A percentile compares a stretch with the other conserved stretches of the same genome.
Conservation (phyloP, 805 yeast genomes). For the Priceomyces fermenticarens region DNA sequence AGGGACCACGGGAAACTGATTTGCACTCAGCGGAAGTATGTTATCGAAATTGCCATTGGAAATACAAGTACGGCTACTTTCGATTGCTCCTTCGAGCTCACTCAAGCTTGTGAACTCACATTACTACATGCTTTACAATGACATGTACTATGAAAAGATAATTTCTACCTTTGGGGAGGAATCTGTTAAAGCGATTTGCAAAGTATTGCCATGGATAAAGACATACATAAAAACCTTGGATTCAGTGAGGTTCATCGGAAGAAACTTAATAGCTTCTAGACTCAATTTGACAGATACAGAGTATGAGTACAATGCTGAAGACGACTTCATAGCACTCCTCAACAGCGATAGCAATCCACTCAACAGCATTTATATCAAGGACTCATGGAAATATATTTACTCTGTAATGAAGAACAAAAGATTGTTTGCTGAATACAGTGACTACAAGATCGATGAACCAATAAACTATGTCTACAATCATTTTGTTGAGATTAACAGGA, state of each 20-base stretch:
- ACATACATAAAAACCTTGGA: conserved; percentile 40
- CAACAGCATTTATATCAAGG: conserved; percentile 35
- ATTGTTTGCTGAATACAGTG: conserved; percentile 46
- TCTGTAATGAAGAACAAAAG: conserved; percentile 50
- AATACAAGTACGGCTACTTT: conserved; percentile 36
- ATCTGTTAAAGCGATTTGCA: conserved; percentile 25
- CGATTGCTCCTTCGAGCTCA: conserved; percentile 28
- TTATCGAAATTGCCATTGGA: conserved; percentile 38
- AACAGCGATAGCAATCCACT: conserved; percentile 14
- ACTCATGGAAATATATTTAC: conserved; percentile 55
- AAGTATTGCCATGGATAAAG: conserved; percentile 37
- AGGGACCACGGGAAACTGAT: too few relatives aligned
- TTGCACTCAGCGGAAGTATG: conserved; percentile 5
- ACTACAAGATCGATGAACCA: conserved; percentile 48
- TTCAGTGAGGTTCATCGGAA: conserved; percentile 23
- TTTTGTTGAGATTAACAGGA: conserved; percentile 46
- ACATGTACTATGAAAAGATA: conserved; percentile 41
- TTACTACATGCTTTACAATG: conserved; percentile 51
- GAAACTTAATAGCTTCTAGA: conserved; percentile 25
- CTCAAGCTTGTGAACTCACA: conserved; percentile 36
- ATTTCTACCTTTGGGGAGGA: conserved; percentile 35
- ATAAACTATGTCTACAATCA: conserved; percentile 41
- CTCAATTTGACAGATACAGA: conserved; percentile 26
- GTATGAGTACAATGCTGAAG: conserved; percentile 8
- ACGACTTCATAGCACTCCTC: conserved; percentile 2